A percentile compares a stretch with the other conserved stretches of the same genome.
These are phyloP conservation scores for Huntiella decipiens DNA, from an alignment of 2,329 filamentous ascomycete genomes.

Conservation along the genomic window DNA sequence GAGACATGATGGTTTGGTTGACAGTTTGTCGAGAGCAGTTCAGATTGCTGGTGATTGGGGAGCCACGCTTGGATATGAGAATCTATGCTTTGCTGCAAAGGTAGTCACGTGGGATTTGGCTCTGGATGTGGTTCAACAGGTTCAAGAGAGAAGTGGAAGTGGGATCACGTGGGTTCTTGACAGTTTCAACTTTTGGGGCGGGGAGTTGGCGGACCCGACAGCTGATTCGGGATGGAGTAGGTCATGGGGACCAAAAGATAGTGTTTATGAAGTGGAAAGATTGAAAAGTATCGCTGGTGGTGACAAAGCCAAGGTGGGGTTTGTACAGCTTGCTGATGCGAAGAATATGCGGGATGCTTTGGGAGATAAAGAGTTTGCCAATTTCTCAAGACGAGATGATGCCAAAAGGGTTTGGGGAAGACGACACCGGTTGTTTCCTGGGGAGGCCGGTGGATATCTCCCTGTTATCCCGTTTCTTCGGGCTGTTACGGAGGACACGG, in stretches of 20 bases:
- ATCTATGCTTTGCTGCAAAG: conserved; percentile 13
- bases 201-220: conserved; percentile 3
- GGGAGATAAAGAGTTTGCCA: conserved; percentile 3
- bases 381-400: background rate
- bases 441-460: conserved; percentile 15
- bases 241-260: background rate
- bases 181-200: conserved; percentile 16
- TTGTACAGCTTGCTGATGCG: conserved; percentile 14
- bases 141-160: conserved; percentile 3
- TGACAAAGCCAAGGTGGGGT: conserved; percentile 9
- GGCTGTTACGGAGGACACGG: background rate
- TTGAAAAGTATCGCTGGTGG: background rate
- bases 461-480: conserved; percentile 15
- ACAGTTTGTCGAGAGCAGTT: conserved; percentile 9
- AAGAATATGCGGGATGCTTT: conserved; percentile 10
- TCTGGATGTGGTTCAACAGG: conserved; percentile 8
- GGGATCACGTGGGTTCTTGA: conserved; percentile 15
- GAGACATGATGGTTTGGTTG: background rate
- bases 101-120: conserved; percentile 12
- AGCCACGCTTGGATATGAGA: conserved; percentile 13
- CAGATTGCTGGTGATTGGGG: conserved; percentile 1
- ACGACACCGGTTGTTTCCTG: conserved; percentile 12
- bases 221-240: background rate
- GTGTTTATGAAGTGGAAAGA: background rate
- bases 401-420: conserved; percentile 13